phyloP scores from a whole-genome alignment of 148 eudicot genomes.

The Talinum fruticosum region DNA sequence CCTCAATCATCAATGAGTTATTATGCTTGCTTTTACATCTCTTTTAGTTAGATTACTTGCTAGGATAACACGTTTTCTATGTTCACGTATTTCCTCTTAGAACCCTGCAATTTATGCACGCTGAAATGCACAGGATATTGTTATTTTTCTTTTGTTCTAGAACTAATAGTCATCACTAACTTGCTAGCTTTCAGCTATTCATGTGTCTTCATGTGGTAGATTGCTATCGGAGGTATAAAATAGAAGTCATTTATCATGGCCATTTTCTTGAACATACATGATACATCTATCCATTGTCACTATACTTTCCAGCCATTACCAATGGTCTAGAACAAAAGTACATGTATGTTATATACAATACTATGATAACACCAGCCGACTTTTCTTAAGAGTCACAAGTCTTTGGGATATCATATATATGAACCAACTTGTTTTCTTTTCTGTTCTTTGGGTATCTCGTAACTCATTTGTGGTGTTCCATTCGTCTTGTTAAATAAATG shows the following conservation, averaged over 20 bases:
- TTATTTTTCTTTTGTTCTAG: neutral
- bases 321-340: neutral
- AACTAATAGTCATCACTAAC: neutral
- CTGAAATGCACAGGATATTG: neutral
- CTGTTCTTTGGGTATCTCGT: neutral
- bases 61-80: neutral
- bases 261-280: neutral
- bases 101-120: neutral
- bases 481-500: neutral
- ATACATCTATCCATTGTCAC: neutral
- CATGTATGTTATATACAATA: neutral
- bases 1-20: too few species aligned
- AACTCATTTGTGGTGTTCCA: neutral
- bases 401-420: neutral
- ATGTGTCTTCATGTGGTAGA: neutral
- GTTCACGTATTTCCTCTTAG: neutral
- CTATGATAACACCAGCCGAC: neutral
- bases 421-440: neutral
- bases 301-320: too few species aligned
- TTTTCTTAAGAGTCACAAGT: neutral
- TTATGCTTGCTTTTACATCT: too few species aligned
- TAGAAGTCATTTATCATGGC: neutral
- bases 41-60: neutral
- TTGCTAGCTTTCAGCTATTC: neutral
- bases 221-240: neutral